phyloP scores from a whole-genome alignment of 1,139 yeast genomes.

The Hyphopichia fennica region DNA sequence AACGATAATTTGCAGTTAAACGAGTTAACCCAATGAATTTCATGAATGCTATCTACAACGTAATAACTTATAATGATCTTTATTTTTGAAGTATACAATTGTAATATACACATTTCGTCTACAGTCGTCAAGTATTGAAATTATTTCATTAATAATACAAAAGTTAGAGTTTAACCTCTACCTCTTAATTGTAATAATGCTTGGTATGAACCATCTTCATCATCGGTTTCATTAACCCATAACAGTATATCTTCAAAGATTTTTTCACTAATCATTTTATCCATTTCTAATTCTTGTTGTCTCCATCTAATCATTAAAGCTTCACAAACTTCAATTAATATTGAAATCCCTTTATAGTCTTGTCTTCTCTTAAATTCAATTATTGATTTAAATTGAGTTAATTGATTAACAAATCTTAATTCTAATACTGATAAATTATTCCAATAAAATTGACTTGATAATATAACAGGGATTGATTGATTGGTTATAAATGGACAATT shows the following conservation, averaged over 20 bases:
- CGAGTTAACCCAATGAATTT: too few relatives aligned
- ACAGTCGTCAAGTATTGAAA: too few relatives aligned
- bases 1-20: too few relatives aligned
- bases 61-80: too few relatives aligned
- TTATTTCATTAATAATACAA: too few relatives aligned
- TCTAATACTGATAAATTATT: constrained; percentile 73
- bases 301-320: constrained; percentile 57
- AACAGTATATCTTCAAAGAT: constrained; percentile 55
- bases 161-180: neutral
- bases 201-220: constrained; percentile 22
- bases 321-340: constrained; percentile 79
- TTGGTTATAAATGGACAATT: constrained; percentile 69
- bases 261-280: constrained; percentile 50
- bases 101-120: too few relatives aligned
- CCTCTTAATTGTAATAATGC: neutral
- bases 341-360: constrained; percentile 48
- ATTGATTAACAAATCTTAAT: constrained; percentile 58
- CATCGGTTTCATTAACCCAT: constrained; percentile 55
- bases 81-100: too few relatives aligned
- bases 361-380: constrained; percentile 68
- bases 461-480: constrained; percentile 62
- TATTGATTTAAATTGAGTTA: constrained; percentile 63
- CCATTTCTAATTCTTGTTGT: constrained; percentile 62
- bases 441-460: constrained; percentile 42
- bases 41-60: too few relatives aligned